Evolutionary conservation across 352 stramenopile species (phyloP), one percentile per base, ranked within the genome.

Genomic region (Aphanomyces euteiches): DNA sequence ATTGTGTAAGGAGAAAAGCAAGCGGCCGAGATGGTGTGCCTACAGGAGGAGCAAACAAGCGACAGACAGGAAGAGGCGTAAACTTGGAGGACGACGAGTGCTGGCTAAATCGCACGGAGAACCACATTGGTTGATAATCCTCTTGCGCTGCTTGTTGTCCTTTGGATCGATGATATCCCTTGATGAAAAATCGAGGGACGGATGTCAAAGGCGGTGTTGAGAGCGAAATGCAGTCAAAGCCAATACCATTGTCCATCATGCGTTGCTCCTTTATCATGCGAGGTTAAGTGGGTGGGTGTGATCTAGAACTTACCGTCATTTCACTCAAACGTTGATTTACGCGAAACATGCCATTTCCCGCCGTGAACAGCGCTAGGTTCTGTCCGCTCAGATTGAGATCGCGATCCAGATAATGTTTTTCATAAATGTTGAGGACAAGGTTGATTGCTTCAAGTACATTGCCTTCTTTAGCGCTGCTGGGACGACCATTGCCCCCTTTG

Each of bases 161-260:
- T 10, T 28, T n/a, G 17, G 19, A 19, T 17, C 10, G 15, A 10
- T 19, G 5, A 13, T 3, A 50, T 12, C 21, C 15, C 36, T 93
- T 89, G 70, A 98, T 98, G 19, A 99, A 80, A 78, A 99, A 99
- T 40, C 99, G 93, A 12, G 97, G 97, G 7, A 95, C 97, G 54
- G 98, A 97, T 78, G 99, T 96, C 7, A 99, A 77, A 38, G 97
- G 97, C 10, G 96, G 96, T 36, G 97, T 89, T 3, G 93, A 88
- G 12, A 80, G 97, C 39, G 92, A 98, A 39, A 99, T 89, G 75
- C 99, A 93, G 77, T 99, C 97, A 70, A 98, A 99, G 41, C 97
- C 97, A 71, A 99, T 98, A 50, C 96, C 97, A 77, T 99, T 97
- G 74, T 99, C 97, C 96, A 99, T 99, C 96, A 99, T 99, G 38